These are phyloP conservation scores for Colletotrichum incanum DNA, from an alignment of 2,329 filamentous ascomycete genomes.

Conservation along the genomic window DNA sequence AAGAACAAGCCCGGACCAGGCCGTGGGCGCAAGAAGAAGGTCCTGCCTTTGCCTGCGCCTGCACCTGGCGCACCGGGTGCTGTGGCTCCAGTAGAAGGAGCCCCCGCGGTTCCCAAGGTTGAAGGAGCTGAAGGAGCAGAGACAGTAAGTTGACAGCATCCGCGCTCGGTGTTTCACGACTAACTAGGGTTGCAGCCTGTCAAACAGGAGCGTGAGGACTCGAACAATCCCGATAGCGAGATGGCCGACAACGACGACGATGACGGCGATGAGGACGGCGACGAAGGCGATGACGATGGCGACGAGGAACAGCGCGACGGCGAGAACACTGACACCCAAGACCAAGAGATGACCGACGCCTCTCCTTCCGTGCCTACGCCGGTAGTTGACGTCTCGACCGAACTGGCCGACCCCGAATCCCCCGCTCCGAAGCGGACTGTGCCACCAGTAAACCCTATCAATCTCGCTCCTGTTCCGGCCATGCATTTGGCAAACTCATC, in stretches of 20 bases:
- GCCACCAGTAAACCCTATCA: constrained; percentile 50
- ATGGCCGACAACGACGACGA: constrained; percentile 69
- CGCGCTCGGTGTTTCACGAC: constrained; percentile 30
- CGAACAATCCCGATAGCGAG: constrained; percentile 65
- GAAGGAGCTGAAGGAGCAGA: constrained; percentile 38
- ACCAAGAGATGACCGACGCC: constrained; percentile 54
- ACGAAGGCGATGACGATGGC: constrained; percentile 64
- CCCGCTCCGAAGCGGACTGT: constrained; percentile 19
- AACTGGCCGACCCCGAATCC: constrained; percentile 42
- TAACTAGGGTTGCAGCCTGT: constrained; percentile 51
- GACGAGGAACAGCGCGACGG: constrained; percentile 61
- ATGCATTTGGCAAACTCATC: constrained; percentile 47
- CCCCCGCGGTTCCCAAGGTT: constrained; percentile 42
- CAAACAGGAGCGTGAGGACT: constrained; percentile 62
- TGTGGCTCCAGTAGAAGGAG: constrained; percentile 51
- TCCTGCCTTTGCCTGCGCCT: constrained; percentile 60
- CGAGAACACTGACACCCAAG: constrained; percentile 49
- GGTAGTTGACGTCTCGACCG: constrained; percentile 46
- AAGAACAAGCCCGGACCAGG: constrained; percentile 84
- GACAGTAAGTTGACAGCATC: constrained; percentile 31
- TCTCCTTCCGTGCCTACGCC: constrained; percentile 49
- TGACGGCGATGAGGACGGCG: constrained; percentile 63
- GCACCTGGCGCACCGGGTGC: constrained; percentile 55
- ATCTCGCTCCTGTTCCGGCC: constrained; percentile 50
- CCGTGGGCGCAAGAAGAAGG: constrained; percentile 85